Evolutionary conservation across 73 alveolate species (phyloP).

Genomic region (Tetrahymena elliotti): DNA sequence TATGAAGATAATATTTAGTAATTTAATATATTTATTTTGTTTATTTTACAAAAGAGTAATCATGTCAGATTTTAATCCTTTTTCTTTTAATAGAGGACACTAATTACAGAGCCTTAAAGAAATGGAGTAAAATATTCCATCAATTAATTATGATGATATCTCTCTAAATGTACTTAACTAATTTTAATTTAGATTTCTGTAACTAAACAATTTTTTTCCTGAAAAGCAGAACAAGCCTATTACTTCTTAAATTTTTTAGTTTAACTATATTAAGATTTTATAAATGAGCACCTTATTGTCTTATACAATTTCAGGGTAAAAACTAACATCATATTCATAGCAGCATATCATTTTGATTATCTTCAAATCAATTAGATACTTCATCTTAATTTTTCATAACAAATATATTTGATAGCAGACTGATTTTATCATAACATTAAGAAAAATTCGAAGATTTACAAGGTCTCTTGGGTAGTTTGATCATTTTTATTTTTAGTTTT

Average conservation of each 20-base stretch:
- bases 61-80: too few species aligned
- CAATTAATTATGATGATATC: not conserved
- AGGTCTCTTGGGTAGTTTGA: not conserved
- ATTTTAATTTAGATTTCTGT: not conserved
- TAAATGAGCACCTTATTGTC: not conserved
- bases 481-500: not conserved
- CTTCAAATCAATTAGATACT: not conserved
- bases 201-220: not conserved
- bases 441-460: not conserved
- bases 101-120: too few species aligned
- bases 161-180: not conserved
- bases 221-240: not conserved
- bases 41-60: too few species aligned
- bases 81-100: too few species aligned
- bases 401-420: not conserved
- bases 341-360: not conserved
- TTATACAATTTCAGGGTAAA: not conserved
- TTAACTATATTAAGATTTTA: not conserved
- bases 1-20: too few species aligned
- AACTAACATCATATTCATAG: not conserved
- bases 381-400: not conserved
- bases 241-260: not conserved
- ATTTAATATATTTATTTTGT: too few species aligned
- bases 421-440: not conserved
- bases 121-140: too few species aligned